phyloP scores from a whole-genome alignment of 2,329 filamentous ascomycete genomes.

The Fusarium odoratissimum region DNA sequence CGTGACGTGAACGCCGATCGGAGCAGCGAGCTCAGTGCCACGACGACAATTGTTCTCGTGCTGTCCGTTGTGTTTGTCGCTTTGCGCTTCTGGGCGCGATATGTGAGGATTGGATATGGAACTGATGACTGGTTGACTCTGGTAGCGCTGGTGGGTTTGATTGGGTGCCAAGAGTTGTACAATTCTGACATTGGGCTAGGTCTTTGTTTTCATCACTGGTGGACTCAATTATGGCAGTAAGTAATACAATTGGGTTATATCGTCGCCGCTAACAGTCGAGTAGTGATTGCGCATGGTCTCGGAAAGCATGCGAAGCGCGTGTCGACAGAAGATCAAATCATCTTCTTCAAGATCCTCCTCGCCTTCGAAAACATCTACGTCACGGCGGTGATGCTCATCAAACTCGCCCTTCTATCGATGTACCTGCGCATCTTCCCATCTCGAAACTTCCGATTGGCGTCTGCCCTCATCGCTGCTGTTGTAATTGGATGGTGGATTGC shows the following conservation, averaged over 20 bases:
- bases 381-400: conserved; percentile 27
- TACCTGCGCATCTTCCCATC: conserved; percentile 31
- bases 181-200: conserved; percentile 8
- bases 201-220: conserved; percentile 19
- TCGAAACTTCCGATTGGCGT: conserved; percentile 13
- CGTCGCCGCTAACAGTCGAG: background rate
- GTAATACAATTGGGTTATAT: background rate
- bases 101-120: conserved; percentile 11
- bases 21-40: conserved; percentile 5
- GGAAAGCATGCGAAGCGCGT: conserved; percentile 9
- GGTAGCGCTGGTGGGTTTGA: conserved; percentile 15
- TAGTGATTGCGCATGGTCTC: conserved; percentile 32
- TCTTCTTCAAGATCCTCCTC: conserved; percentile 28
- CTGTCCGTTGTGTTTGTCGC: conserved; percentile 15
- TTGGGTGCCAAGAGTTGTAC: background rate
- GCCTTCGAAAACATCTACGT: conserved; percentile 33
- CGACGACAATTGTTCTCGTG: conserved; percentile 15
- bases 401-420: conserved; percentile 25
- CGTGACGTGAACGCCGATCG: background rate
- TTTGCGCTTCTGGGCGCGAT: conserved; percentile 21
- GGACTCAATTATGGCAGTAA: conserved; percentile 32
- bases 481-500: conserved; percentile 32
- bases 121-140: conserved; percentile 26
- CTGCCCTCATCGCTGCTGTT: conserved; percentile 1
- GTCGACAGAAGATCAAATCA: background rate